These are phyloP conservation scores for Schizothecium vesticola DNA, from an alignment of 495 filamentous ascomycete species.

Conservation along the genomic window DNA sequence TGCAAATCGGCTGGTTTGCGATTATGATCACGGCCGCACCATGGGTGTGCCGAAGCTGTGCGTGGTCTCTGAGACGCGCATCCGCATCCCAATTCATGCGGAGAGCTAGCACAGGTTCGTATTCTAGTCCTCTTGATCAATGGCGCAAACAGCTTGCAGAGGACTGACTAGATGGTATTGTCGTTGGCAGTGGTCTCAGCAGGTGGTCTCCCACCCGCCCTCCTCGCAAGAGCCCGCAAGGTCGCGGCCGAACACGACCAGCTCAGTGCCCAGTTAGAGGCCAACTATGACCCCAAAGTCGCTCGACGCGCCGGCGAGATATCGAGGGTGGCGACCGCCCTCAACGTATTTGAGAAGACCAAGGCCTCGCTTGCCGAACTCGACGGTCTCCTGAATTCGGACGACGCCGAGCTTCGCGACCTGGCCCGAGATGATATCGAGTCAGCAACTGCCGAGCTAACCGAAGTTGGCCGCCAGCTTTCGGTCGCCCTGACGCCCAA, in stretches of 20 bases:
- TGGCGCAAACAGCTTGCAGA: not conserved
- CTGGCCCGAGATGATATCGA: constrained; percentile 76
- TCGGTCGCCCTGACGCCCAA: constrained; percentile 73
- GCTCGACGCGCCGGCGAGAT: constrained; percentile 79
- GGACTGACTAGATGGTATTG: not conserved
- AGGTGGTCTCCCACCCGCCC: constrained; percentile 27
- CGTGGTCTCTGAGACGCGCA: constrained; percentile 35
- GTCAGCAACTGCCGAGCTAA: constrained; percentile 54
- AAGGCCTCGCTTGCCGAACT: constrained; percentile 52
- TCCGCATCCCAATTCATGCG: constrained; percentile 32
- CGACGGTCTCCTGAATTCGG: constrained; percentile 42
- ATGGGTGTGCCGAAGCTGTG: constrained; percentile 52
- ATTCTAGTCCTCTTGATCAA: not conserved
- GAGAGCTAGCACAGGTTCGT: constrained; percentile 42
- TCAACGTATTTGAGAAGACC: constrained; percentile 65
- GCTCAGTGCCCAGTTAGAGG: constrained; percentile 51
- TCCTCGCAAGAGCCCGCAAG: constrained; percentile 40
- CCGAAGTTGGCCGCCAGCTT: constrained; percentile 55
- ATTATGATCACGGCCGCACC: constrained; percentile 46
- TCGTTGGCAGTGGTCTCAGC: not conserved
- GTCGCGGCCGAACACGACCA: constrained; percentile 52
- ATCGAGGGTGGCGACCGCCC: constrained; percentile 56
- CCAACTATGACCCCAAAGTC: constrained; percentile 62
- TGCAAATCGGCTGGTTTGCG: constrained; percentile 7
- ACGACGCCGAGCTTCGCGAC: constrained; percentile 49